phyloP scores from a whole-genome alignment of 257 asterid species.

The Fraxinus pennsylvanica region DNA sequence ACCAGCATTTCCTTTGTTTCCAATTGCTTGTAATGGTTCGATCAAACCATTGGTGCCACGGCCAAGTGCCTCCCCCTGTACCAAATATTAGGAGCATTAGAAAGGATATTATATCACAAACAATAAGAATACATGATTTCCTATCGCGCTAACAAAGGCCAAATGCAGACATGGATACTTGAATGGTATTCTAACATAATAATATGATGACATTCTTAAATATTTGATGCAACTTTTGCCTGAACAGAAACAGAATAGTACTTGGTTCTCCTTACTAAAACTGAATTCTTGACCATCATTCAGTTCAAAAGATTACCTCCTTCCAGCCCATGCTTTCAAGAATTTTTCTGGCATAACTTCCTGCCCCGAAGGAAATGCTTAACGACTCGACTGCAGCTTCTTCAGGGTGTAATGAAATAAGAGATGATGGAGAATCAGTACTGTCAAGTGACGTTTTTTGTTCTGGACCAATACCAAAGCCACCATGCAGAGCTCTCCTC shows the following conservation, averaged over 20 bases:
- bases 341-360: constrained; percentile 84
- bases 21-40: constrained; percentile 73
- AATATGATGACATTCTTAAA: not conserved
- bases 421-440: constrained; percentile 52
- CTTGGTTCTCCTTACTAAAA: not conserved
- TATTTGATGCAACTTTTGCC: not conserved
- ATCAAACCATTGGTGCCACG: constrained; percentile 61
- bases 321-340: constrained; percentile 98
- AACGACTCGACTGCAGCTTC: constrained; percentile 77
- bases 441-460: constrained; percentile 54
- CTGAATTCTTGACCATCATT: not conserved
- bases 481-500: constrained; percentile 87
- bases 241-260: not conserved
- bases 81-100: constrained; percentile 9
- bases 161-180: not conserved
- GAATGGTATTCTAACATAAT: not conserved
- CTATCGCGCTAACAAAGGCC: not conserved
- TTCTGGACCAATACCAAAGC: constrained; percentile 93
- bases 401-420: constrained; percentile 43
- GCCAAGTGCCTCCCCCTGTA: constrained; percentile 86
- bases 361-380: constrained; percentile 73
- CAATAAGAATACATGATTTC: not conserved
- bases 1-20: constrained; percentile 91
- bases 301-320: constrained; percentile 56
- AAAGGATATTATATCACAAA: not conserved